These are phyloP conservation scores for Bryum argenteum DNA, from an alignment of 225 moss, liverwort and hornwort species.

Conservation along the genomic window DNA sequence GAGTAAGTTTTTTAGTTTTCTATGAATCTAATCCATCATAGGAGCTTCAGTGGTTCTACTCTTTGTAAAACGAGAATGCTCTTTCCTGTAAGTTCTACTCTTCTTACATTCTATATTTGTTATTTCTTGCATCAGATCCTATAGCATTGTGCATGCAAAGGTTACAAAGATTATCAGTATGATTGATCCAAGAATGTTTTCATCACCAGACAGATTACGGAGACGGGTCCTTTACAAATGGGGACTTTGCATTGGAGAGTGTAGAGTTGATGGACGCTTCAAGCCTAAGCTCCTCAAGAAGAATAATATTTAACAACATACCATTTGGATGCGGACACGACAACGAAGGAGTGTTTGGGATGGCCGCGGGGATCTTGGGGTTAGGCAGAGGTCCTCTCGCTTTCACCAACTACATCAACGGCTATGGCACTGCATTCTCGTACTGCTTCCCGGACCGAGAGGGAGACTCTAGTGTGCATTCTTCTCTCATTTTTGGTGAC, in stretches of 20 bases:
- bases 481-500: slow-evolving; percentile 55
- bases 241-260: slow-evolving; percentile 48
- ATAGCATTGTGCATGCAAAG: too few relatives aligned
- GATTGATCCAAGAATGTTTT: background rate
- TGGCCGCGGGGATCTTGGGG: slow-evolving; percentile 61
- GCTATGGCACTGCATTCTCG: slow-evolving; percentile 38
- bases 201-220: slow-evolving; percentile 44
- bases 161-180: too few relatives aligned
- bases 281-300: background rate
- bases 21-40: too few relatives aligned
- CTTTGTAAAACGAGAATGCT: too few relatives aligned
- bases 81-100: too few relatives aligned
- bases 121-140: too few relatives aligned
- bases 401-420: slow-evolving; percentile 49
- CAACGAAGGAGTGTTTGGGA: slow-evolving; percentile 61
- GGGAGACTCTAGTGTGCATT: slow-evolving; percentile 22
- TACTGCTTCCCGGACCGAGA: slow-evolving; percentile 67
- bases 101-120: too few relatives aligned
- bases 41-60: too few relatives aligned
- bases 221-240: slow-evolving; percentile 48
- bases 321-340: slow-evolving; percentile 70
- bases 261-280: slow-evolving; percentile 26
- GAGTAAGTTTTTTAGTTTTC: too few relatives aligned
- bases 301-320: slow-evolving; percentile 25
- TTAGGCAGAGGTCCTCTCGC: slow-evolving; percentile 56